Evolutionary conservation across 306 rosid species (phyloP).

Genomic region (Phaseolus lunatus): DNA sequence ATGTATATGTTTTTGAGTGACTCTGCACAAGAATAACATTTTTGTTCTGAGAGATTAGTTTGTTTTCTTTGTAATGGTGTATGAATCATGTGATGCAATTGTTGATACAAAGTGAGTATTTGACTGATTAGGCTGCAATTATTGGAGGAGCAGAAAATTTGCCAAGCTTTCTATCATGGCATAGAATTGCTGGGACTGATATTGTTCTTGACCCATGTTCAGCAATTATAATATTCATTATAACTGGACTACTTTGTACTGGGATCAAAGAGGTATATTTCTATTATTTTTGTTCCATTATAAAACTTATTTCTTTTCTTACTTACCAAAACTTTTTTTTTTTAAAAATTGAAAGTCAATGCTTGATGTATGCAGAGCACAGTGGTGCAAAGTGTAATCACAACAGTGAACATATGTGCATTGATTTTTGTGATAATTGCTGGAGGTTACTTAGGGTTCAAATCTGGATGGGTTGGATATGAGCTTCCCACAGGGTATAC

Average conservation of each 20-base stretch:
- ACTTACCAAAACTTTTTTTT: too few species aligned
- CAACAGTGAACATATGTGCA: constrained; percentile 80
- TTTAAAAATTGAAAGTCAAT: background rate
- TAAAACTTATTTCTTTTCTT: too few species aligned
- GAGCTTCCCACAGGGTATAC: constrained; percentile 79
- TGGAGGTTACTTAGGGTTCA: constrained; percentile 86
- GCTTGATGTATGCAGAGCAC: constrained; percentile 71
- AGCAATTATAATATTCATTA: constrained; percentile 67
- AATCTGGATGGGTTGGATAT: constrained; percentile 95
- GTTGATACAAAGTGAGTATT: constrained; percentile 23
- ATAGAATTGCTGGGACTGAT: constrained; percentile 68
- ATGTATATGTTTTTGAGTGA: background rate
- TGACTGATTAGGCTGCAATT: constrained; percentile 69
- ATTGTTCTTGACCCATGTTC: constrained; percentile 88
- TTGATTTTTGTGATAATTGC: constrained; percentile 78
- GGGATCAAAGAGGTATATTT: constrained; percentile 91
- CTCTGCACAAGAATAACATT: background rate
- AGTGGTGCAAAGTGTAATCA: constrained; percentile 71
- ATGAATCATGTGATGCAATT: constrained; percentile 16
- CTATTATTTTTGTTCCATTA: background rate
- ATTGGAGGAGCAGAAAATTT: constrained; percentile 78
- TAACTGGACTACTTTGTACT: constrained; percentile 75
- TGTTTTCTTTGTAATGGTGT: constrained; percentile 1
- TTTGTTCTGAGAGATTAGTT: background rate
- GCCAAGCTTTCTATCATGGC: constrained; percentile 73